Base-by-base conservation (phyloP, 116 monocot genomes). In the Zostera marina region DNA sequence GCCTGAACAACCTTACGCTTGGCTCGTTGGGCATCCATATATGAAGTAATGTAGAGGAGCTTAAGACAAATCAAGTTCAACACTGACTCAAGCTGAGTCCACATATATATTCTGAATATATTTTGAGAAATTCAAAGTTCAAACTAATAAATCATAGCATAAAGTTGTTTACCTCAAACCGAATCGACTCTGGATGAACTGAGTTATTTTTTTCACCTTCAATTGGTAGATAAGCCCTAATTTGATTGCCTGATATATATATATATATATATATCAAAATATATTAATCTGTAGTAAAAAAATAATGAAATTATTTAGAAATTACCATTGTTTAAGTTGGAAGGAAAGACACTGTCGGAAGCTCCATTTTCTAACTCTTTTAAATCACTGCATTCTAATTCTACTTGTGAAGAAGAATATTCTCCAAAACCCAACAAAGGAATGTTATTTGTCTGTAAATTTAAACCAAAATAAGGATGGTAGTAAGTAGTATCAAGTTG, bases 151-250 rank as follows among this genome's bases (percentile, higher is more conserved):
- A 12, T 22, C 12, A 12, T 54, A 54, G 12, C 54, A 3, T 54
- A 54, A 54, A 54, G 38, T 41, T 14, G 22, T 58, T 8, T 32
- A 58, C 58, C 58, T 58, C 40, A 58, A 58, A 58, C 1, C 58
- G 58, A 58, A 58, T 26, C 40, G 58, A 32, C 15, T 58, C 58
- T 0, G 40, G 58, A 15, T 32, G 22, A 4, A 58, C 26, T 7
- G 40, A 8, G 26, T 39, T 41, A 16, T n/a, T 16, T 40, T 5
- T 3, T 32, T 58, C 58, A 39, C 38, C 24, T 53, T 53, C 54
- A 5, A 22, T 12, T 22, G 23, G 21, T 48, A 9, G 19, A 48
- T 7, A 15, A 16, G n/a, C 17, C n/a, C n/a, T 1, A 48, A 11
- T 19, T 16, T 48, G 16, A 47, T 15, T 15, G 15, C 9, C 47